Base-by-base conservation (phyloP, 2,329 filamentous ascomycete genomes). In the Westerdykella ornata region DNA sequence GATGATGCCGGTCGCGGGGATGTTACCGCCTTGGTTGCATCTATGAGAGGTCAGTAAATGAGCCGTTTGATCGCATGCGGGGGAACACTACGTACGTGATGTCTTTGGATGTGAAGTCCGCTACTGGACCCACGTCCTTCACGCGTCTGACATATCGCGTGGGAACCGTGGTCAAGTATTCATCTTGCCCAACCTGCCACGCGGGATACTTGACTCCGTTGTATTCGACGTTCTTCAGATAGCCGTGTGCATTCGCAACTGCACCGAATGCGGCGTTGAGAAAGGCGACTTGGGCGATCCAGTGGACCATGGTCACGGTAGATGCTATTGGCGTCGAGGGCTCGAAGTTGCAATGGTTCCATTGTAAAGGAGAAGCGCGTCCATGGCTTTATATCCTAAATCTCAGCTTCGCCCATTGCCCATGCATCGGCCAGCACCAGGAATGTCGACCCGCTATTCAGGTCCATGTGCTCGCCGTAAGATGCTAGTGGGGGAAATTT, bases 21-120 rank as follows among this genome's bases (percentile, higher is more conserved):
- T 46, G 18, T 59, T 58, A 4, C 50, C 52, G n/a, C 53, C 54
- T 5, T 48, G 46, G 20, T 57, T 56, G 39, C 50, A 44, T n/a
- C 41, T 43, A 31, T n/a, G 14, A 13, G 6, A 13, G 7, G 33
- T 37, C 34, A 37, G 17, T 28, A 9, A 5, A 9, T 8, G n/a
- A n/a, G n/a, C n/a, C n/a, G n/a, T n/a, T n/a, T n/a, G n/a, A n/a
- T n/a, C n/a, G n/a, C n/a, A n/a, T n/a, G n/a, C n/a, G n/a, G n/a
- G n/a, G n/a, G n/a, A n/a, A n/a, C n/a, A n/a, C n/a, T n/a, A 11
- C 40, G 8, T 43, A 53, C 9, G 51, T 54, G 18, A 54, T 53
- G 14, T 52, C 35, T 9, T 39, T 40, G 6, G 42, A 37, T 3
- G 51, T 53, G 20, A 53, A 53, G 29, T 52, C 51, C 4, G 42